Percentiles rank a stretch among this genome's conserved stretches.
phyloP scores from a whole-genome alignment of 2,329 filamentous ascomycete genomes.

The Aspergillus melleus region DNA sequence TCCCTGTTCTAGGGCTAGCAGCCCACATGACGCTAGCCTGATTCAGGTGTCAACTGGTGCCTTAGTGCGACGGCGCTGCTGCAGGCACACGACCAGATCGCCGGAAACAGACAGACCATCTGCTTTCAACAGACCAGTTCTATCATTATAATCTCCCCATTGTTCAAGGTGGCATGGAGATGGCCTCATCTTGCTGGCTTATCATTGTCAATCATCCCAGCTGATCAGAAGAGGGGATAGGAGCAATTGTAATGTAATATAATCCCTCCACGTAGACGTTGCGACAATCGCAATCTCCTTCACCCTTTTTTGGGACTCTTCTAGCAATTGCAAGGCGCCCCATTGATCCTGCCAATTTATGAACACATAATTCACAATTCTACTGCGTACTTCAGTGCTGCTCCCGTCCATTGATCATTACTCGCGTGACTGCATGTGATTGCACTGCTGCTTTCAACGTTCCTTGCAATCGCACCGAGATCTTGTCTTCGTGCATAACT shows the following conservation, averaged over 20 bases:
- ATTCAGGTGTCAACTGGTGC: neutral
- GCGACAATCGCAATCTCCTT: neutral
- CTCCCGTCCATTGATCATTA: neutral
- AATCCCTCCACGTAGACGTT: too few relatives aligned
- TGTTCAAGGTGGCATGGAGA: neutral
- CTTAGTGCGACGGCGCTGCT: constrained; percentile 1
- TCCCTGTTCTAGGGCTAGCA: neutral
- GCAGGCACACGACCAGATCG: constrained; percentile 10
- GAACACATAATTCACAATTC: neutral
- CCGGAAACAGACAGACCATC: neutral
- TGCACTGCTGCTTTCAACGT: neutral
- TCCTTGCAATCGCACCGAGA: neutral
- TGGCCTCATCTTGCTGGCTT: neutral
- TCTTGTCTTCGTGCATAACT: neutral
- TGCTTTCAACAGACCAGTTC: neutral
- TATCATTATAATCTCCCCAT: neutral
- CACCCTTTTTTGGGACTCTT: neutral
- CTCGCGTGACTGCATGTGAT: neutral
- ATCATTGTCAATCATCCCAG: neutral
- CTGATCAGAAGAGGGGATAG: too few relatives aligned
- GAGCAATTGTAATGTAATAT: too few relatives aligned
- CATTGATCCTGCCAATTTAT: neutral
- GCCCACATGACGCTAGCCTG: neutral
- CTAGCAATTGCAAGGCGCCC: neutral
- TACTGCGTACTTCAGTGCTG: neutral